Evolutionary conservation across 2,329 filamentous ascomycete genomes (phyloP), one percentile per base, ranked within the genome.

Genomic region (Aureobasidium musti): DNA sequence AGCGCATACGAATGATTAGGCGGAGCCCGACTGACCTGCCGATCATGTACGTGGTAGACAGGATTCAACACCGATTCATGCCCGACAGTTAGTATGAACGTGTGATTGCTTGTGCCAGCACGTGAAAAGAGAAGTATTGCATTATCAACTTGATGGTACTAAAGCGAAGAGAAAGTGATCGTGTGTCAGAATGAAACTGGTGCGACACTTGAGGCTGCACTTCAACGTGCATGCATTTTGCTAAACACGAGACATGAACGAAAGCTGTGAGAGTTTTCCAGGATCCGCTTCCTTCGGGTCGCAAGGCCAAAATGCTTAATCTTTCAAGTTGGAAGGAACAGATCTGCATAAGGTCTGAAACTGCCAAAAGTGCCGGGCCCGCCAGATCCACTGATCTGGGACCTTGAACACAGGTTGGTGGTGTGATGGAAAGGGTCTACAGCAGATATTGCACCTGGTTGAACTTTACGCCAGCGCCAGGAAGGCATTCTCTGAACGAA

Each of bases 141-240:
- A 59, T 45, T 57, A 30, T 37, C 33, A 45, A 59, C 23, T 59
- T 28, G 39, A 45, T 56, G 26, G 14, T 54, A 45, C 54, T 45
- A 59, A 33, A 43, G 54, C 37, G 26, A 33, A 21, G 26, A 28
- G 41, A 56, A 56, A 39, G 23, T 21, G 21, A 39, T 10, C 35
- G 6, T 57, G 53, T 57, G 37, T 57, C 53, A 57, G 39, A 47
- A 47, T 17, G 10, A 28, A 37, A 49, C 26, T 49, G 30, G 57
- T 37, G 43, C 57, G 57, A 61, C 28, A 28, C 30, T 37, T 7
- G 56, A 60, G n/a, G 41, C 56, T 45, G 56, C 56, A 45, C 41
- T 35, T 21, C 39, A 43, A 47, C 37, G 37, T 57, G 53, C 53
- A 57, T 57, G 53, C 53, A 43, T 11, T n/a, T 23, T 43, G n/a